Percentiles rank a stretch among this genome's conserved stretches.
phyloP scores from a whole-genome alignment of 2,329 filamentous ascomycete genomes.

The Phaeoacremonium minimum region DNA sequence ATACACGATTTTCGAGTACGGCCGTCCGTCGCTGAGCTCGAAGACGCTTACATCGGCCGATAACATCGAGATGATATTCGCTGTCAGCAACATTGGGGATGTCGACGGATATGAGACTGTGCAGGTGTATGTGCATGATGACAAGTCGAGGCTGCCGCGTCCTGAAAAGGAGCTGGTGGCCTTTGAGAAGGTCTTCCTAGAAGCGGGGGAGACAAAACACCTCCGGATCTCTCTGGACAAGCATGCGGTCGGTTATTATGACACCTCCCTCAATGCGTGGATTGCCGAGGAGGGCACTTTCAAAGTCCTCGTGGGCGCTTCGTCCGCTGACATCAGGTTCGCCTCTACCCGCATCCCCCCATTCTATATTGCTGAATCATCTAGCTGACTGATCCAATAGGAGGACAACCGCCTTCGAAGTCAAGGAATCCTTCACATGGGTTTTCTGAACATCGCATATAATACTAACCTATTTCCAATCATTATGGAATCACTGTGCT shows the following conservation, averaged over 20 bases:
- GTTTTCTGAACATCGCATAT: conserved; percentile 33
- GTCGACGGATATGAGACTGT: conserved; percentile 59
- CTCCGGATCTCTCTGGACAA: conserved; percentile 41
- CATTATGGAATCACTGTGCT: neutral
- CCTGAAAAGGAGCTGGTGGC: conserved; percentile 69
- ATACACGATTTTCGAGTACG: conserved; percentile 67
- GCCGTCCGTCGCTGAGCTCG: conserved; percentile 45
- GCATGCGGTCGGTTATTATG: conserved; percentile 57
- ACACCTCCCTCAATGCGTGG: conserved; percentile 55
- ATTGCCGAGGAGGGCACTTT: conserved; percentile 63
- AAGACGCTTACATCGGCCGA: conserved; percentile 31
- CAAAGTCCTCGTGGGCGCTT: conserved; percentile 56
- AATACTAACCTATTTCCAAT: conserved; percentile 4
- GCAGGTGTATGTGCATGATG: conserved; percentile 64
- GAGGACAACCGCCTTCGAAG: conserved; percentile 41
- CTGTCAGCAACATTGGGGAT: conserved; percentile 50
- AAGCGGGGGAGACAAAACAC: conserved; percentile 50
- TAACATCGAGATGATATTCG: conserved; percentile 40
- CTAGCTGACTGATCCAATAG: too few species aligned
- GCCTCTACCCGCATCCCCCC: too few species aligned
- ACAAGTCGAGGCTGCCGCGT: conserved; percentile 56
- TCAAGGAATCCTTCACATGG: conserved; percentile 63
- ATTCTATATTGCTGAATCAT: too few species aligned
- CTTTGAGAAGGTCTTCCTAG: conserved; percentile 61
- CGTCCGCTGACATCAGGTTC: conserved; percentile 59